Evolutionary conservation across 805 yeast species (phyloP), one percentile per base, ranked within the genome.

Genomic region (Tetrapisispora namnaoensis): DNA sequence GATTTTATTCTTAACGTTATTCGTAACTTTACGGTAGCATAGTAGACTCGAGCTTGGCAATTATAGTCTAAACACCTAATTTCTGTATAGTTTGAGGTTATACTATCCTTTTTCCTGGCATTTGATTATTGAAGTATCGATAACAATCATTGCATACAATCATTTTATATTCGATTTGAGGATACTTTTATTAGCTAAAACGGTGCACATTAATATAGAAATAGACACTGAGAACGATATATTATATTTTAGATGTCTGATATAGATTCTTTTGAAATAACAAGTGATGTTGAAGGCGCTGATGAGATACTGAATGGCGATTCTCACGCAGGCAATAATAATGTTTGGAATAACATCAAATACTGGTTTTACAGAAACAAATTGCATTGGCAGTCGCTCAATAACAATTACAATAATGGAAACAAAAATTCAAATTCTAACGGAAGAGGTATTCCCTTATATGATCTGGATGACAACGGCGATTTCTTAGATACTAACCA

Each of bases 391-490:
- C 39, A 40, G 20, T 30, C 40, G n/a, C 5, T 20, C n/a, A 35
- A 39, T 17, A 24, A 18, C 4, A 22, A n/a, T 17, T 11, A n/a
- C n/a, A 14, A 7, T 7, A 22, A 18, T 13, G 37, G 21, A 11
- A 16, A 11, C 7, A 5, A 32, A 18, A 28, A 13, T 17, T 11
- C 20, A 21, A 3, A 24, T 16, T n/a, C 22, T 18, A 21, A 22
- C 24, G 13, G 22, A 16, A 42, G 51, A 24, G 61, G 61, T 17
- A 55, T 59, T 3, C 61, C 60, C 7, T 44, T 59, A 30, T 59
- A 59, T 34, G 59, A 59, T 17, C 36, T 59, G 36, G 55, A 58
- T 44, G 30, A 44, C 2, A 45, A 52, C 30, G 60, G 60, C 1
- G 47, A 50, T 32, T 46, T 44, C 16, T 34, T 41, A 17, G 35